Evolutionary conservation across 2,329 filamentous ascomycete species (phyloP).

Genomic region (Alternaria longipes): DNA sequence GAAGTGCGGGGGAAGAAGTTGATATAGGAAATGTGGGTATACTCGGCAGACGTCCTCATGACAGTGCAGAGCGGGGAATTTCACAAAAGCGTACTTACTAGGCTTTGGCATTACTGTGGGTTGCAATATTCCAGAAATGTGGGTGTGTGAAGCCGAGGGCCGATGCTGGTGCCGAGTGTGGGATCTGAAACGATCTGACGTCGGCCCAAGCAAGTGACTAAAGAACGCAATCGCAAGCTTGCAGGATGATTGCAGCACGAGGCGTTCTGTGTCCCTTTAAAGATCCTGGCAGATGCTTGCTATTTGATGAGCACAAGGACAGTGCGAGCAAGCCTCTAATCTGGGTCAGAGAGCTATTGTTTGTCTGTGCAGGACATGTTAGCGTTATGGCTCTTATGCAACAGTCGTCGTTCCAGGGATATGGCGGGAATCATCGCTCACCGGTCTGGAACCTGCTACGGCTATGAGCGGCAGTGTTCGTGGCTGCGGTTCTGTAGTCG

Average conservation of each 20-base stretch:
- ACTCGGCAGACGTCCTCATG: slow-evolving; percentile 42
- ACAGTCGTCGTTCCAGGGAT: slow-evolving; percentile 17
- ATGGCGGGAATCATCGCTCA: slow-evolving; percentile 33
- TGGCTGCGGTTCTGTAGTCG: slow-evolving; percentile 36
- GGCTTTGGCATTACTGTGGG: slow-evolving; percentile 51
- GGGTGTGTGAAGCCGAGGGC: slow-evolving; percentile 46
- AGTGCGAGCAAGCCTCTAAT: slow-evolving; percentile 43
- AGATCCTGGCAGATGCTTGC: slow-evolving; percentile 43
- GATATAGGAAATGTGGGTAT: slow-evolving; percentile 37
- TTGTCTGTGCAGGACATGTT: slow-evolving; percentile 44
- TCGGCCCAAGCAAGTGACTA: slow-evolving; percentile 47
- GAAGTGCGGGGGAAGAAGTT: slow-evolving; percentile 15
- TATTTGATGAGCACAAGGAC: slow-evolving; percentile 45
- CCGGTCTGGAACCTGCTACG: slow-evolving; percentile 29
- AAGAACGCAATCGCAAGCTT: slow-evolving; percentile 44
- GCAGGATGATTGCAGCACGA: slow-evolving; percentile 50
- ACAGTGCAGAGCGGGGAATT: slow-evolving; percentile 40
- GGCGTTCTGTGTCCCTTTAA: slow-evolving; percentile 51
- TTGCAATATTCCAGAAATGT: slow-evolving; percentile 50
- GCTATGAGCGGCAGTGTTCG: slow-evolving; percentile 34
- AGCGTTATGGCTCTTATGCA: slow-evolving; percentile 28
- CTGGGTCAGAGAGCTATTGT: slow-evolving; percentile 37
- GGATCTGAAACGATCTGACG: slow-evolving; percentile 52
- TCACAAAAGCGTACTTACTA: slow-evolving; percentile 51
- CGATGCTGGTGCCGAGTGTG: slow-evolving; percentile 45